Evolutionary conservation across 768 basidiomycete genomes (phyloP), one percentile per base, ranked within the genome.

Genomic region (Stropharia rugosoannulata): DNA sequence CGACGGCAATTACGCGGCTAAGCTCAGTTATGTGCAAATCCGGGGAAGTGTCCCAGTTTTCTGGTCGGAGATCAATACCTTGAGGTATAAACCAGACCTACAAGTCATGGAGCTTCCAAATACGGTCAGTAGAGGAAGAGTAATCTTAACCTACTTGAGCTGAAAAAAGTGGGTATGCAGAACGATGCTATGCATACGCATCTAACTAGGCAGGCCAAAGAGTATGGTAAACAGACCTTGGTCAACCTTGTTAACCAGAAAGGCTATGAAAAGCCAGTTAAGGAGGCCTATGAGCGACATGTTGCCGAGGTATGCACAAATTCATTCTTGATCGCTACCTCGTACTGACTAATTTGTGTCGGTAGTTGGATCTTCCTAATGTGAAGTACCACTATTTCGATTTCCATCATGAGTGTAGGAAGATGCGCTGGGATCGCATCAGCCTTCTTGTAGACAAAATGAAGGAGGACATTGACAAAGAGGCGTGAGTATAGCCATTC

Each of bases 41-140:
- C 79, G 97, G 60, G 97, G 97, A 10, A 96, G 94, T 62, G 85
- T 94, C 5, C 97, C 97, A 0, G 69, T 98, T 16, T 98, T 89
- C 68, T 99, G 97, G 96, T 91, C 93, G 1, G 96, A 99, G 70
- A 77, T 99, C 66, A 98, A 93, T 71, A 98, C 91, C 41, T 67
- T 99, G 62, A 80, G 95, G 62, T 99, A 98, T 69, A 96, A 93
- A 65, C 97, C 97, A 8, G 97, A 98, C 72, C 72, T 99, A 55
- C 93, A 94, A 71, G 81, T 98, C 54, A 98, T 99, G 96, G 94
- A 98, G 49, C 70, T 91, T 39, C 84, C 86, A 50, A 86, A 93
- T 58, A 90, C 95, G 25, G 95, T 95, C 62, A 62, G 85, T 73
- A 2, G 25, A 27, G 4, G 35, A 38, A 19, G 22, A 49, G 42